Conservation (phyloP, 164 flowering plant species). For the Brasenia schreberi region DNA sequence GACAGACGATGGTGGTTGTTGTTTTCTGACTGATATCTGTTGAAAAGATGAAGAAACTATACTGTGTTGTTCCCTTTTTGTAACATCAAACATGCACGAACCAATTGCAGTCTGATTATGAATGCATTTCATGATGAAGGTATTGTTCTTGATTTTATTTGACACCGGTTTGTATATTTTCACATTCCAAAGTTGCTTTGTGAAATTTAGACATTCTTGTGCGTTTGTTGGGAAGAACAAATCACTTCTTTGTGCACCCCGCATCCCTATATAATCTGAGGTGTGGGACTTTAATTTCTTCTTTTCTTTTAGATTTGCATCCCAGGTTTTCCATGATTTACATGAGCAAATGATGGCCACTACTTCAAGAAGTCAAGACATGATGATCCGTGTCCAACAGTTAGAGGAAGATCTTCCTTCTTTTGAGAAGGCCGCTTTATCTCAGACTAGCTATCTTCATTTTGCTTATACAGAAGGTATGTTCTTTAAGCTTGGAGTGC, state of each 20-base stretch:
- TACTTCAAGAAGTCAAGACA: constrained; percentile 68
- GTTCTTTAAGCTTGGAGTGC: constrained; percentile 4
- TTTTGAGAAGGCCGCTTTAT: constrained; percentile 65
- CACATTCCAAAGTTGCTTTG: no score
- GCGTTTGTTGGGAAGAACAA: neutral
- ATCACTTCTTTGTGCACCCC: neutral
- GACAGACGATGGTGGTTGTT: no score
- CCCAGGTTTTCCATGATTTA: constrained; percentile 88
- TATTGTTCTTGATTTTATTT: no score
- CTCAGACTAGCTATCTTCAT: constrained; percentile 78
- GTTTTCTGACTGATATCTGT: no score
- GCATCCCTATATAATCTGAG: neutral
- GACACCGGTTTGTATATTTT: no score
- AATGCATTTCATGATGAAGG: no score
- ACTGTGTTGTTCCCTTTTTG: no score
- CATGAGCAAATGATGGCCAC: constrained; percentile 75
- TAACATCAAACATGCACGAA: no score
- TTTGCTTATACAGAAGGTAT: constrained; percentile 89
- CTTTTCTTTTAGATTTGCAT: constrained; percentile 56
- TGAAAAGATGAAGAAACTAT: no score
- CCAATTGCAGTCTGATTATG: no score
- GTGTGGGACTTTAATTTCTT: neutral
- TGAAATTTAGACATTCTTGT: no score
- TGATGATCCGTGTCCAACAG: constrained; percentile 47
- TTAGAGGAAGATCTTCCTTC: constrained; percentile 75